Conservation (phyloP, 768 basidiomycete species). For the Holtermannia corniformis region DNA sequence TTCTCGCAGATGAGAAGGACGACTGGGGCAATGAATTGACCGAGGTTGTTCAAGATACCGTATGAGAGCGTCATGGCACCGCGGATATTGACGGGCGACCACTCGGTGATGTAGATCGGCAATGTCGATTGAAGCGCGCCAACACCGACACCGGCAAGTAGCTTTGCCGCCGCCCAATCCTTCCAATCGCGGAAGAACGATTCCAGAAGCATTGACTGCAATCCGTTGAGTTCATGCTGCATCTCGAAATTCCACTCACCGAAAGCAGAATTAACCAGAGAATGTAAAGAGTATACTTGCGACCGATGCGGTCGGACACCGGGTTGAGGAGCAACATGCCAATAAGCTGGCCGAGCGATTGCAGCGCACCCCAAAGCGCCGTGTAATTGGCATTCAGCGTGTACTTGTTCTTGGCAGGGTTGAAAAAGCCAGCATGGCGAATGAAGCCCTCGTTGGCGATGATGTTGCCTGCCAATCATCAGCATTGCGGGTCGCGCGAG, state of each 20-base stretch:
- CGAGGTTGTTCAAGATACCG: constrained; percentile 17
- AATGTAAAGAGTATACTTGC: constrained; percentile 11
- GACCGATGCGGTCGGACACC: constrained; percentile 8
- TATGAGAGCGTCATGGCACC: constrained; percentile 22
- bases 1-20: constrained; percentile 7
- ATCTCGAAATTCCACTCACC: constrained; percentile 3
- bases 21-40: constrained; percentile 21
- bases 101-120: constrained; percentile 14
- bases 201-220: constrained; percentile 14
- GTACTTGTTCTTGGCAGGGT: neutral
- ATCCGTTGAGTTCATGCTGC: neutral
- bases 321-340: constrained; percentile 2
- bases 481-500: neutral
- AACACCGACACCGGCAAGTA: constrained; percentile 19
- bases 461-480: constrained; percentile 5
- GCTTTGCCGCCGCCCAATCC: constrained; percentile 18
- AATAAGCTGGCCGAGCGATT: neutral
- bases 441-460: constrained; percentile 12
- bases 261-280: constrained; percentile 12
- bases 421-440: neutral
- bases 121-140: constrained; percentile 17
- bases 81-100: constrained; percentile 15
- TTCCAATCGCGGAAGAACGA: constrained; percentile 10
- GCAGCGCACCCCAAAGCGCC: constrained; percentile 10
- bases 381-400: constrained; percentile 2